phyloP scores from a whole-genome alignment of 2,329 filamentous ascomycete species.

The Sarocladium brachiariae region DNA sequence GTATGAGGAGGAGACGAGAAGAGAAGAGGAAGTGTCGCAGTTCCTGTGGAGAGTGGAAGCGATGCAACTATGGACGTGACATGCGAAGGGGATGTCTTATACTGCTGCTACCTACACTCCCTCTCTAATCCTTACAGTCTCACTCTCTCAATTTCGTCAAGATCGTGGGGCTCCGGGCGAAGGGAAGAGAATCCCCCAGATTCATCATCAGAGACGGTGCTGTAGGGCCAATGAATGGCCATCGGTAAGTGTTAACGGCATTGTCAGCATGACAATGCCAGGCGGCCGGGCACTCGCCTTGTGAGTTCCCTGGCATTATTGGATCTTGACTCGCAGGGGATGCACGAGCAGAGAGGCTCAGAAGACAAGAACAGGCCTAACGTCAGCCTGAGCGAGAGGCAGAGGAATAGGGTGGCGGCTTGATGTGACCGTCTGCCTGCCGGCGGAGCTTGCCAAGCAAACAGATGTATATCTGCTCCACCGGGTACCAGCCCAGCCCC shows the following conservation, averaged over 20 bases:
- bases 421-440: not conserved
- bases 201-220: not conserved
- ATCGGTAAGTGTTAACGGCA: slow-evolving; percentile 7
- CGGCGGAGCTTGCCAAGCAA: not conserved
- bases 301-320: not conserved
- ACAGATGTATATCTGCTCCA: slow-evolving; percentile 4
- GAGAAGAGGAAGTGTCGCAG: not conserved
- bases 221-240: not conserved
- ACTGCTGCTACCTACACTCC: not conserved
- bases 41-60: not conserved
- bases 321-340: not conserved
- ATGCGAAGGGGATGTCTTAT: not conserved
- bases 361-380: no score
- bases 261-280: slow-evolving; percentile 8
- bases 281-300: not conserved
- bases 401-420: not conserved
- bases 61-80: not conserved
- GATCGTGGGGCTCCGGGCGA: slow-evolving; percentile 6
- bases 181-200: slow-evolving; percentile 6
- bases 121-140: not conserved
- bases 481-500: slow-evolving; percentile 3
- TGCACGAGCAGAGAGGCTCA: no score
- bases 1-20: not conserved
- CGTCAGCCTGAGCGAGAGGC: no score
- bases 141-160: not conserved